Evolutionary conservation across 345 rosid species (phyloP).

Genomic region (Rhodamnia argentea): DNA sequence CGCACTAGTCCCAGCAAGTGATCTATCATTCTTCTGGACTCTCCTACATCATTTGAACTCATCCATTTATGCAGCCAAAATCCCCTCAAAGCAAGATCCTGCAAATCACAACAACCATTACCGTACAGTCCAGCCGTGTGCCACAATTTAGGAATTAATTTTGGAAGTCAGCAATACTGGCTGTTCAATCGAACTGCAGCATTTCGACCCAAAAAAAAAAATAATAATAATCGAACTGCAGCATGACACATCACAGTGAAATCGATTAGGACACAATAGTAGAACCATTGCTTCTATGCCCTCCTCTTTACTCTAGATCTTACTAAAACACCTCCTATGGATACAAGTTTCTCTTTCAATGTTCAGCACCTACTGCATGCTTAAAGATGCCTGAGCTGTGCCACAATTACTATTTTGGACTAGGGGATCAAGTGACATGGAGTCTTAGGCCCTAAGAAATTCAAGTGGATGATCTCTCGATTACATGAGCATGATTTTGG

Average conservation of each 20-base stretch:
- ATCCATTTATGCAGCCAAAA: constrained; percentile 90
- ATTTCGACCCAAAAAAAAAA: background rate
- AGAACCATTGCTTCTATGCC: background rate
- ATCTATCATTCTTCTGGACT: constrained; percentile 66
- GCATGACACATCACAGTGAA: background rate
- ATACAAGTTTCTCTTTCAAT: background rate
- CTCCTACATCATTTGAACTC: constrained; percentile 43
- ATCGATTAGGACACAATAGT: background rate
- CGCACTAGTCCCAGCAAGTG: constrained; percentile 49
- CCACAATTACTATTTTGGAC: background rate
- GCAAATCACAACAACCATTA: constrained; percentile 1
- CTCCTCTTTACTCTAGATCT: background rate
- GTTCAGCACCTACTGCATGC: background rate
- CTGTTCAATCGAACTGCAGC: background rate
- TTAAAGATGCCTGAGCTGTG: background rate
- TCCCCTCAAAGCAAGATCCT: constrained; percentile 86
- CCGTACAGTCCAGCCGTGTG: too few species aligned
- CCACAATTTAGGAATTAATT: too few species aligned
- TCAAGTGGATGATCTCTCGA: background rate
- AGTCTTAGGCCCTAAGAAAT: background rate
- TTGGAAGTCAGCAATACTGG: too few species aligned
- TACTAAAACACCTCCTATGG: background rate
- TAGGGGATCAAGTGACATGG: background rate
- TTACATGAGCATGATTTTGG: background rate
- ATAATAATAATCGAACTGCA: background rate